A percentile compares a stretch with the other conserved stretches of the same genome.
Conservation (phyloP, 306 rosid species). For the Ormosia semicastrata region DNA sequence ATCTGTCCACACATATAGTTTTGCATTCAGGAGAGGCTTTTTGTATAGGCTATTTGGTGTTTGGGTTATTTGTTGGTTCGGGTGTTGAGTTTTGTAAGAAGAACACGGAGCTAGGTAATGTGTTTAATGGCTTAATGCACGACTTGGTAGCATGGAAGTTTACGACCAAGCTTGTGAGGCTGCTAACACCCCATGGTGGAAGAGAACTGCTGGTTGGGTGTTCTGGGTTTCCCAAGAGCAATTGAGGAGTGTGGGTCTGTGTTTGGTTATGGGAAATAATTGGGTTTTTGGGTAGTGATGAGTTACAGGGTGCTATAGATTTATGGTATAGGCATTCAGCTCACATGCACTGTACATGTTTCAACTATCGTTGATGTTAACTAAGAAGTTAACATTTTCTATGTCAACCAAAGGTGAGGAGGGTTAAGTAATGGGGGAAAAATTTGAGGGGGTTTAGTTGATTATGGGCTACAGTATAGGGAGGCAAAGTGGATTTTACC, state of each 20-base stretch:
- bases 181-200: background rate
- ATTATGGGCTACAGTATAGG: background rate
- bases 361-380: no score
- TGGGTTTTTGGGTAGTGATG: background rate
- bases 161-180: no score
- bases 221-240: background rate
- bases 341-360: no score
- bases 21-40: background rate
- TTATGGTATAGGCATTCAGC: no score
- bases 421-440: background rate
- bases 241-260: background rate
- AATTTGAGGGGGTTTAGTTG: background rate
- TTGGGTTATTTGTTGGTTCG: no score
- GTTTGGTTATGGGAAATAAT: background rate
- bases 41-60: no score
- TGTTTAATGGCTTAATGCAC: background rate
- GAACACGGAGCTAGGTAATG: no score
- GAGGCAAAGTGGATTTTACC: slow-evolving; percentile 2
- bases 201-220: background rate
- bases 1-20: no score
- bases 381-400: no score
- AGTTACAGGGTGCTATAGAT: no score
- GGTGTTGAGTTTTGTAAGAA: no score
- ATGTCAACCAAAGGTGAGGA: no score
- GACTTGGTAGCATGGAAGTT: background rate